These are phyloP conservation scores for Salix arbutifolia DNA, from an alignment of 345 rosid species.

Conservation along the genomic window DNA sequence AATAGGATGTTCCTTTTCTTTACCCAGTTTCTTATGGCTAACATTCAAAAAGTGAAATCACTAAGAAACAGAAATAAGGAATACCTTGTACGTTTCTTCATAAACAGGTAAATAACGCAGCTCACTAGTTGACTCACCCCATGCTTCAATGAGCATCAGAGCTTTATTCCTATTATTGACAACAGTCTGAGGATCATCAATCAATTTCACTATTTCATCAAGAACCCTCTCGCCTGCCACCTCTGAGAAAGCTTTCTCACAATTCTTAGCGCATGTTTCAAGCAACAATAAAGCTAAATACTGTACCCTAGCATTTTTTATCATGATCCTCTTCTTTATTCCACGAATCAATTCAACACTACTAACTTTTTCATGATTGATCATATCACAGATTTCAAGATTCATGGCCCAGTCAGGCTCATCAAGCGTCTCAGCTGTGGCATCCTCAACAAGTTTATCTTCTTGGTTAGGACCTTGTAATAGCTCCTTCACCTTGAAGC, in stretches of 20 bases:
- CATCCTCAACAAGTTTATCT: conserved; percentile 92
- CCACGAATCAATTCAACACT: conserved; percentile 87
- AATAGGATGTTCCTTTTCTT: neutral
- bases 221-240: conserved; percentile 97
- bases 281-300: conserved; percentile 85
- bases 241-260: conserved; percentile 95
- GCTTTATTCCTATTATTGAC: conserved; percentile 89
- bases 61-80: neutral
- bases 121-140: conserved; percentile 94
- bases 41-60: neutral
- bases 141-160: conserved; percentile 75
- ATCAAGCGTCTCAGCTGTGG: conserved; percentile 82
- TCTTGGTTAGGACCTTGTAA: conserved; percentile 87
- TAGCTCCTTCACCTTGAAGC: conserved; percentile 93
- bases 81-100: conserved; percentile 98
- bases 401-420: conserved; percentile 98
- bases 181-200: conserved; percentile 95
- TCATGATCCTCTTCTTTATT: conserved; percentile 76
- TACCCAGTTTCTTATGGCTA: neutral
- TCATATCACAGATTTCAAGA: conserved; percentile 90
- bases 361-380: conserved; percentile 71
- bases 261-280: conserved; percentile 89
- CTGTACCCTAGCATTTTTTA: conserved; percentile 80
- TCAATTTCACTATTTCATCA: conserved; percentile 94
- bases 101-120: conserved; percentile 90